phyloP scores from a whole-genome alignment of 2,329 filamentous ascomycete species.

The Xylariales sp. region DNA sequence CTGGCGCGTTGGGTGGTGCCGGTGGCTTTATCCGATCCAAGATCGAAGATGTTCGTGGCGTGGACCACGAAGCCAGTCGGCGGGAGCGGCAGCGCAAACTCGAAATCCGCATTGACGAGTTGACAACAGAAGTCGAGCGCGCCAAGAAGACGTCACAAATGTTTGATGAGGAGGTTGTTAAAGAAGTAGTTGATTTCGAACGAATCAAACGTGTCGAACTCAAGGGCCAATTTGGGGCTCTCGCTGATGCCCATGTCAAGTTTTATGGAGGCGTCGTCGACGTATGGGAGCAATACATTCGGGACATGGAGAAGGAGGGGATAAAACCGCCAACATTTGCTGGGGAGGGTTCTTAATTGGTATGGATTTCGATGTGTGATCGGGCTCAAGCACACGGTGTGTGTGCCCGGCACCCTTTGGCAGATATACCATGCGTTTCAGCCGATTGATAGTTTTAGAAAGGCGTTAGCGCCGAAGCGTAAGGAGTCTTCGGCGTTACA shows the following conservation, averaged over 20 bases:
- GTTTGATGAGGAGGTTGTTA: slow-evolving; percentile 96
- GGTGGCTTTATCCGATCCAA: slow-evolving; percentile 91
- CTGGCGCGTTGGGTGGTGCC: slow-evolving; percentile 74
- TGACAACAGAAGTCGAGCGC: slow-evolving; percentile 88
- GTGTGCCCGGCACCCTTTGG: background rate
- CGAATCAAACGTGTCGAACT: slow-evolving; percentile 96
- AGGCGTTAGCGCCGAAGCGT: slow-evolving; percentile 8
- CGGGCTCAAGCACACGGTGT: background rate
- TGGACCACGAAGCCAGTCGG: slow-evolving; percentile 93
- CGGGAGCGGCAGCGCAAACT: slow-evolving; percentile 89
- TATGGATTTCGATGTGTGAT: background rate
- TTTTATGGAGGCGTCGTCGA: slow-evolving; percentile 86
- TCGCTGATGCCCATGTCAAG: slow-evolving; percentile 86
- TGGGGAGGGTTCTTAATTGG: slow-evolving; percentile 24
- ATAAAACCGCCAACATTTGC: slow-evolving; percentile 36
- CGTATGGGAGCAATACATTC: slow-evolving; percentile 91
- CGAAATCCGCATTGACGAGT: slow-evolving; percentile 90
- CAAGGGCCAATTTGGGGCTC: slow-evolving; percentile 81
- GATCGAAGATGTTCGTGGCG: slow-evolving; percentile 94
- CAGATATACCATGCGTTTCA: slow-evolving; percentile 6
- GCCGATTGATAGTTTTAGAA: background rate
- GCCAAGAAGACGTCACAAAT: slow-evolving; percentile 88
- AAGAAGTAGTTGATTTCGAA: slow-evolving; percentile 94
- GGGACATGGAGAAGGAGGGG: slow-evolving; percentile 76
- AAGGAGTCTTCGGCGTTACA: slow-evolving; percentile 20